phyloP scores from a whole-genome alignment of 2,329 filamentous ascomycete species.

The Huntiella omanensis region DNA sequence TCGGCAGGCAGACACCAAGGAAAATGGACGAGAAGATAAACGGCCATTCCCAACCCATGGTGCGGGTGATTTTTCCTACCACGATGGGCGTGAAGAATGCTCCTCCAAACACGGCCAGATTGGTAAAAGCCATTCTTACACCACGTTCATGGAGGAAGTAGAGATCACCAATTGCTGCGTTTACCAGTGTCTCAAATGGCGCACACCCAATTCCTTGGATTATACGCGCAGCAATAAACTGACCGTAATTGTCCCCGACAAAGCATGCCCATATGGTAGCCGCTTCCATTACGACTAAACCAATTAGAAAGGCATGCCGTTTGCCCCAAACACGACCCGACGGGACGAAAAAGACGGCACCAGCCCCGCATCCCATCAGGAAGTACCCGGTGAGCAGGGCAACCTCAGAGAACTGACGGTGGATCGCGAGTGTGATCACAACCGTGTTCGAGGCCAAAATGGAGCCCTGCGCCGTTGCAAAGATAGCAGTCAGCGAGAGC shows the following conservation, averaged over 20 bases:
- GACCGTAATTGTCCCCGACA: slow-evolving; percentile 46
- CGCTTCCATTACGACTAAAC: slow-evolving; percentile 51
- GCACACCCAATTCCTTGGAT: slow-evolving; percentile 75
- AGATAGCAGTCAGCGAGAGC: slow-evolving; percentile 62
- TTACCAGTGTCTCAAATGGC: slow-evolving; percentile 79
- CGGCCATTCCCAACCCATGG: slow-evolving; percentile 67
- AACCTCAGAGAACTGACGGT: slow-evolving; percentile 49
- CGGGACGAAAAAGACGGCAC: slow-evolving; percentile 71
- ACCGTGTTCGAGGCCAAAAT: slow-evolving; percentile 80
- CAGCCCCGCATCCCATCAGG: slow-evolving; percentile 62
- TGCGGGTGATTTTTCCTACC: slow-evolving; percentile 65
- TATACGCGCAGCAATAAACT: slow-evolving; percentile 58
- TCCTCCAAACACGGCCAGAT: slow-evolving; percentile 37
- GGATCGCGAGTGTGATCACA: slow-evolving; percentile 50
- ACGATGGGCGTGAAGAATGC: slow-evolving; percentile 63
- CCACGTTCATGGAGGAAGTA: slow-evolving; percentile 78
- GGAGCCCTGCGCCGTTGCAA: slow-evolving; percentile 68
- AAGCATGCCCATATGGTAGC: slow-evolving; percentile 65
- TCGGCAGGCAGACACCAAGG: slow-evolving; percentile 46
- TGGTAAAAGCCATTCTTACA: slow-evolving; percentile 65
- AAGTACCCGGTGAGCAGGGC: slow-evolving; percentile 77
- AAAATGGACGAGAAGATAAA: slow-evolving; percentile 86
- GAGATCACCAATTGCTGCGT: slow-evolving; percentile 73
- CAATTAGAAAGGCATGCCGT: slow-evolving; percentile 68
- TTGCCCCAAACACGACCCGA: slow-evolving; percentile 85